Conservation (phyloP, 1,284 basidiomycete species). For the Microbotryum violaceum region DNA sequence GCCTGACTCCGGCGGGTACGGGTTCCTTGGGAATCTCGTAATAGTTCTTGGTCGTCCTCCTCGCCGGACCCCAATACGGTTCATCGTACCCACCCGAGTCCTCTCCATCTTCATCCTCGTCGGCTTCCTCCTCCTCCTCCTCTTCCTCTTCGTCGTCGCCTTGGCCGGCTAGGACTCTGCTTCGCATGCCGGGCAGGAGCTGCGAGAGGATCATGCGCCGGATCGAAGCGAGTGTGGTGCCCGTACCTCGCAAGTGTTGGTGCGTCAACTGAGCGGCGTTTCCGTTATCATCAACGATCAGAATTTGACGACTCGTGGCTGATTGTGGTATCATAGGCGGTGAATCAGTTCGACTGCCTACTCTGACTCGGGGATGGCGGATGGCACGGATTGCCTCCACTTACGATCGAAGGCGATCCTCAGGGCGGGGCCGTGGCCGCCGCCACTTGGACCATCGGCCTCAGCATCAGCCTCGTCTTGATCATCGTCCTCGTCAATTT, state of each 20-base stretch:
- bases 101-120: constrained; percentile 27
- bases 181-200: constrained; percentile 4
- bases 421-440: neutral
- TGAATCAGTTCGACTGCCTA: too few species aligned
- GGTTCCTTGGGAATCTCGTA: constrained; percentile 50
- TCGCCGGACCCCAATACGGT: constrained; percentile 21
- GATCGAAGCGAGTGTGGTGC: constrained; percentile 19
- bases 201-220: constrained; percentile 23
- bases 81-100: constrained; percentile 25
- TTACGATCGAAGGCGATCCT: constrained; percentile 28
- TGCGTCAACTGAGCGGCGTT: constrained; percentile 8
- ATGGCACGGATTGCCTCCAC: constrained; percentile 1
- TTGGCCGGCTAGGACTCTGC: constrained; percentile 12
- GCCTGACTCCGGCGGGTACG: constrained; percentile 58
- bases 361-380: too few species aligned
- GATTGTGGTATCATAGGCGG: neutral
- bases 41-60: constrained; percentile 21
- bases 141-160: constrained; percentile 30
- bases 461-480: neutral
- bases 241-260: constrained; percentile 12
- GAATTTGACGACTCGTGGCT: constrained; percentile 20
- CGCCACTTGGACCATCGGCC: neutral
- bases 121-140: constrained; percentile 34
- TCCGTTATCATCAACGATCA: constrained; percentile 23
- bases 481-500: neutral